Evolutionary conservation across 306 rosid species (phyloP), one percentile per base, ranked within the genome.

Genomic region (Cajanus cajan): DNA sequence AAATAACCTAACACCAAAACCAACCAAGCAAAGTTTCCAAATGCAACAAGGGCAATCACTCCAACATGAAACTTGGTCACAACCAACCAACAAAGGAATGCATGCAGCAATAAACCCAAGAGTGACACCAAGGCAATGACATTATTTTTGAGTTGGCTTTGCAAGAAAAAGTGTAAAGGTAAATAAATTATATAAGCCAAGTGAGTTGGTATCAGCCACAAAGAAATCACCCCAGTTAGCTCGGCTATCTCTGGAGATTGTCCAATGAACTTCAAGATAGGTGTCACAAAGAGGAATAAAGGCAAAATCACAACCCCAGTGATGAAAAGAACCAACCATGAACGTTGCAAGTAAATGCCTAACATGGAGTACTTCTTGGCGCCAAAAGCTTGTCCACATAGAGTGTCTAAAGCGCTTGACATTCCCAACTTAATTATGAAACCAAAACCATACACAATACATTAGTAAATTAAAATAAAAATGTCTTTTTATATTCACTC

Each of bases 361-460:
- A 90, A 73, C 90, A 88, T 90, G 78, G 83, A 34, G 66, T 85
- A 81, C 48, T 86, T 81, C 82, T 88, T 86, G 0, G 90, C 92
- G 10, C 94, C 94, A 41, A 31, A 90, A 4, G 92, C 94, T 77
- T 90, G 94, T 13, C 94, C 92, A 5, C 92, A 90, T 0, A 88
- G 84, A 0, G 91, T 90, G 58, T 90, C 90, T 18, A 90, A 52
- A 4, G 94, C 89, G 25, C 90, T 88, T 18, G 92, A 86, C 94
- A 90, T 90, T 13, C 94, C 92, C 48, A 88, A 24, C 92, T n/a
- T n/a, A n/a, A n/a, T 90, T 47, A 22, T 67, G 15, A 14, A 73
- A 33, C 40, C 68, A 22, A 76, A 43, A 45, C 22, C n/a, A n/a
- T n/a, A 61, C 14, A 66, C 9, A 5, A 39, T 33, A 8, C 2